phyloP scores from a whole-genome alignment of 305 asterid genomes.

The Fraxinus dipetala region DNA sequence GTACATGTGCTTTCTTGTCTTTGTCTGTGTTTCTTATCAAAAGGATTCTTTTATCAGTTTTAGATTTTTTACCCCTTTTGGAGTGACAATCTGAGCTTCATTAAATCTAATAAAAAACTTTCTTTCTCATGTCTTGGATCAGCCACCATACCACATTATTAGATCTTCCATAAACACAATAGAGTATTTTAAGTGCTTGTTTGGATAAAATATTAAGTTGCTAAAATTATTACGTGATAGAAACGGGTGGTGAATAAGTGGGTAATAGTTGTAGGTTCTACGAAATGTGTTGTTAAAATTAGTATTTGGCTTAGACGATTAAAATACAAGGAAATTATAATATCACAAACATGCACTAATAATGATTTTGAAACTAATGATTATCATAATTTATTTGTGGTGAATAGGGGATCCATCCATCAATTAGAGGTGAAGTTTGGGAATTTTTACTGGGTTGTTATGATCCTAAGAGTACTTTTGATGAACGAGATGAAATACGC shows the following conservation, averaged over 20 bases:
- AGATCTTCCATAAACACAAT: not conserved
- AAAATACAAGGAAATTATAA: not conserved
- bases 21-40: slow-evolving; percentile 15
- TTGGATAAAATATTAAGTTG: not conserved
- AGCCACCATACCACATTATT: not conserved
- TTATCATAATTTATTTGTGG: slow-evolving; percentile 25
- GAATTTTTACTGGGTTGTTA: slow-evolving; percentile 79
- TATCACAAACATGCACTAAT: not conserved
- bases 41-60: not conserved
- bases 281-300: not conserved
- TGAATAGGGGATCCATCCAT: slow-evolving; percentile 84
- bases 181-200: not conserved
- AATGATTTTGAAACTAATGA: slow-evolving; percentile 25
- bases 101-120: not conserved
- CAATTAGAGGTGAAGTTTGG: slow-evolving; percentile 97
- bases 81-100: slow-evolving; percentile 3
- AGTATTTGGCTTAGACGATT: not conserved
- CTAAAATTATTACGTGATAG: not conserved
- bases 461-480: slow-evolving; percentile 68
- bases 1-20: not conserved
- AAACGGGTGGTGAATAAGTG: not conserved
- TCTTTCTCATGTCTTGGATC: slow-evolving; percentile 7
- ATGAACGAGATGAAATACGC: slow-evolving; percentile 64
- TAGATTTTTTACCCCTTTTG: slow-evolving; percentile 8
- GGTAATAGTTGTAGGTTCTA: not conserved